Base-by-base conservation (phyloP, 768 basidiomycete genomes). In the Hypsizygus marmoreus region DNA sequence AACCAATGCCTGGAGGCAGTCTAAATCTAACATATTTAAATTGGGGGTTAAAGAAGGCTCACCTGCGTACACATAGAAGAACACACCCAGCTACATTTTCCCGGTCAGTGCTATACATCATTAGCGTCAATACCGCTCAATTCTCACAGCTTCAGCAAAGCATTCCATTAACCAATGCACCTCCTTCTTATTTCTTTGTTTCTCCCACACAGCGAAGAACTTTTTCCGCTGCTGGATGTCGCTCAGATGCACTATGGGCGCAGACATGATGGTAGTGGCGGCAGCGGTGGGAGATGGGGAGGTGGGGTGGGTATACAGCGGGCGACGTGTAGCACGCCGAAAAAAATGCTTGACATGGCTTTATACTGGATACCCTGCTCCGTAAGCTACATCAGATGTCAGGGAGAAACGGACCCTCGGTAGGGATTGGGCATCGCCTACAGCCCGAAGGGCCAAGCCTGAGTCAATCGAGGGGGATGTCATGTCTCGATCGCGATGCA, bases 81-180 rank as follows among this genome's bases (percentile, higher is more conserved):
- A 84, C 12, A 78, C 80, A 8, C 82, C 84, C 24, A 81, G 41
- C 81, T 83, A 49, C 13, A 25, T 41, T n/a, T n/a, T n/a, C n/a
- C n/a, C n/a, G 14, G 45, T 14, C 11, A 37, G 29, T 40, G 33
- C 47, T n/a, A 29, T 50, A 40, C 41, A 49, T 10, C 10, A 14
- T 0, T 25, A 35, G 26, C 16, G 30, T 25, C 11, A 13, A 17
- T 20, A 19, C 35, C 20, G n/a, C 44, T 3, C 12, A 17, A 0
- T 8, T 56, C 61, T 56, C 60, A 84, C 82, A 57, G 69, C 64
- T 62, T 88, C 86, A n/a, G 82, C 83, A 28, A 84, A 65, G 53
- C 77, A 70, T 58, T 88, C 81, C 8, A 76, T 67, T 1, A 77
- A 42, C 73, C 79, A 74, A 49, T 84, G 84, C 6, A 72, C 63